These are phyloP conservation scores for Russula olivacea DNA, from an alignment of 768 basidiomycete genomes.

Conservation along the genomic window DNA sequence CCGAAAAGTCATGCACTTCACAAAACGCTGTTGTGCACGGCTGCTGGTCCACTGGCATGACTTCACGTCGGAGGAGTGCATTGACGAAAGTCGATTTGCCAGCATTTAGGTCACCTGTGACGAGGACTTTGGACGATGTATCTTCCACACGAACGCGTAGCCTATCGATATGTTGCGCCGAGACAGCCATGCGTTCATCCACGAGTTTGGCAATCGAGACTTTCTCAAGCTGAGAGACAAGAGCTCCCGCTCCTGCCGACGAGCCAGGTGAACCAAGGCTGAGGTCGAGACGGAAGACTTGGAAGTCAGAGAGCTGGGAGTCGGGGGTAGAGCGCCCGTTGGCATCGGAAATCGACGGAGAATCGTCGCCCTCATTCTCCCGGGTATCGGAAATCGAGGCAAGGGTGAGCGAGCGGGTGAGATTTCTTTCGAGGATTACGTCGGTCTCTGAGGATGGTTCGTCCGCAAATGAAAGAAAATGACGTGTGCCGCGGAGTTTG, in stretches of 20 bases:
- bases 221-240: conserved; percentile 91
- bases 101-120: conserved; percentile 96
- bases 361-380: conserved; percentile 35
- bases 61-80: conserved; percentile 79
- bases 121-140: conserved; percentile 90
- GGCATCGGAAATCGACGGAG: conserved; percentile 25
- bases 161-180: conserved; percentile 74
- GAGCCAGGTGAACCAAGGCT: conserved; percentile 76
- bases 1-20: conserved; percentile 88
- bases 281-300: conserved; percentile 87
- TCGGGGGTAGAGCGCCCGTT: conserved; percentile 36
- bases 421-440: conserved; percentile 50
- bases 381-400: conserved; percentile 44
- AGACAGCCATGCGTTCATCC: conserved; percentile 72
- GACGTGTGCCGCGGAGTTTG: conserved; percentile 43
- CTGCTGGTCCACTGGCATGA: conserved; percentile 98
- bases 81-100: conserved; percentile 99
- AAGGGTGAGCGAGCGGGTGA: conserved; percentile 56
- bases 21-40: conserved; percentile 97
- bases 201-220: conserved; percentile 87
- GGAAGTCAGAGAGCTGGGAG: conserved; percentile 56
- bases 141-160: conserved; percentile 85
- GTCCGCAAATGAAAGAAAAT: conserved; percentile 80
- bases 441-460: conserved; percentile 64
- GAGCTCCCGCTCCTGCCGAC: conserved; percentile 52